Base-by-base conservation (phyloP, 129 eudicot genomes). In the Glebionis coronaria region DNA sequence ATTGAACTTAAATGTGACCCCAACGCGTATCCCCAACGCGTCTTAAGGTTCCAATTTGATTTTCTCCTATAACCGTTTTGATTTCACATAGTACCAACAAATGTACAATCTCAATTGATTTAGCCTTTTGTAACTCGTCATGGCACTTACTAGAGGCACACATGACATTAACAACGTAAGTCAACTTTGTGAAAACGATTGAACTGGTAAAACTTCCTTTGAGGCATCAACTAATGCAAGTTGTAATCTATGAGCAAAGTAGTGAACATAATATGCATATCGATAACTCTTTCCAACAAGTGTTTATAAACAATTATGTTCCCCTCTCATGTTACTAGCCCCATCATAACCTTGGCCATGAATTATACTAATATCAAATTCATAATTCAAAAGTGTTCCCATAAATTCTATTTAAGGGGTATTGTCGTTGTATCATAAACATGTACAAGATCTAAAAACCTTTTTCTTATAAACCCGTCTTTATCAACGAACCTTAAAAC, bases 311-410 rank as follows among this genome's bases (percentile, higher is more conserved):
- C 63, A 38, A 21, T 58, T 58, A 38, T 42, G 16, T 53, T 53
- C 58, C 13, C 58, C 20, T 13, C 58, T 53, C 58, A 53, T 53
- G 58, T 53, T 53, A 13, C 63, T 58, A 21, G 63, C 63, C n/a
- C n/a, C n/a, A n/a, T n/a, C n/a, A n/a, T n/a, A n/a, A n/a, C n/a
- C n/a, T n/a, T n/a, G n/a, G n/a, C n/a, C n/a, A n/a, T n/a, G n/a
- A n/a, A n/a, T n/a, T n/a, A n/a, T n/a, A n/a, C n/a, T n/a, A n/a
- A n/a, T n/a, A n/a, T n/a, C n/a, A n/a, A n/a, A n/a, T n/a, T n/a
- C n/a, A n/a, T n/a, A n/a, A n/a, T n/a, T n/a, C 21, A 58, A 58
- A 58, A 16, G 9, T 9, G 38, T 5, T 18, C 19, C 62, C 27
- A 56, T 5, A 56, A 3, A 5, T 56, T 23, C 5, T 4, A 3